phyloP scores from a whole-genome alignment of 192 early-diverging fungal genomes.

The Linnemannia elongata region DNA sequence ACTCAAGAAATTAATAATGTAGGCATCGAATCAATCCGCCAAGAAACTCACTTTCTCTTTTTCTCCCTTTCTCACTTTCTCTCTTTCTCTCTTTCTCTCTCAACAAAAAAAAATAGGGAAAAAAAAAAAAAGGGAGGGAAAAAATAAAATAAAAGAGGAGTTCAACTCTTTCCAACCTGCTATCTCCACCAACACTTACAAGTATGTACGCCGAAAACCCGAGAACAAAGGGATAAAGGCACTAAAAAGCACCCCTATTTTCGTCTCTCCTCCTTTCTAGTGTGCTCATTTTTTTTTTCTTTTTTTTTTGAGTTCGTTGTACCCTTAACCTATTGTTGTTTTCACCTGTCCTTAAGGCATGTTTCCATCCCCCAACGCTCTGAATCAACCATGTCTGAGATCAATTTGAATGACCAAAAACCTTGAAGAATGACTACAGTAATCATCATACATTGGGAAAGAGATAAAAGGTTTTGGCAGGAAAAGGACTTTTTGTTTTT shows the following conservation, averaged over 20 bases:
- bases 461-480: background rate
- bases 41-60: no score
- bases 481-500: background rate
- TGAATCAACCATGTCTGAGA: background rate
- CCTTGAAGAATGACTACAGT: background rate
- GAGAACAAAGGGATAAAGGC: background rate
- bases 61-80: no score
- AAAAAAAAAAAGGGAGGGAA: background rate
- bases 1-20: constrained; percentile 1
- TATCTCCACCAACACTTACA: background rate
- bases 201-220: no score
- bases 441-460: background rate
- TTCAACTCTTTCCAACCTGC: background rate
- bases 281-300: background rate
- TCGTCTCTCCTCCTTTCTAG: background rate
- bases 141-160: background rate
- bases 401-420: background rate
- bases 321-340: background rate
- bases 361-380: background rate
- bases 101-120: background rate
- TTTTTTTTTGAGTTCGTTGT: background rate
- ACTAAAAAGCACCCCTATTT: background rate
- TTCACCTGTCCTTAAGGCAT: background rate
- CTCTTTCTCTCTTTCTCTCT: background rate
- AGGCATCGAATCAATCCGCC: no score